A percentile compares a stretch with the other conserved stretches of the same genome.
Evolutionary conservation across 768 basidiomycete species (phyloP).

Genomic region (Pleurotus tuber-regium): DNA sequence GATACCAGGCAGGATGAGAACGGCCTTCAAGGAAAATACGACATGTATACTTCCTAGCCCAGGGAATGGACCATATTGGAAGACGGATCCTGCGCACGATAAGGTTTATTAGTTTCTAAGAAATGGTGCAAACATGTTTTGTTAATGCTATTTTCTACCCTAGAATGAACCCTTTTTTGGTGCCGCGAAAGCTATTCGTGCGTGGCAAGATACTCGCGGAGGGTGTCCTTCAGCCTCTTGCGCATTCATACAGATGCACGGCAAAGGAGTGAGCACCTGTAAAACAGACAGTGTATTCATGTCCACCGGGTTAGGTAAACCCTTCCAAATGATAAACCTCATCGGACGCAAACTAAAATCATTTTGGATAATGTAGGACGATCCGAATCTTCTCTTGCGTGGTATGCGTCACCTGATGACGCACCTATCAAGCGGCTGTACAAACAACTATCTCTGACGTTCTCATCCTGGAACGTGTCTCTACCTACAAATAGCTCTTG

Average conservation of each 20-base stretch:
- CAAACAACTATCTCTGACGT: slow-evolving; percentile 23
- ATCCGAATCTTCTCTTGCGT: slow-evolving; percentile 24
- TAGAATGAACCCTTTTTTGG: slow-evolving; percentile 45
- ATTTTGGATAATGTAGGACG: too few species aligned
- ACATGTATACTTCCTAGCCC: slow-evolving; percentile 27
- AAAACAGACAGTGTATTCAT: slow-evolving; percentile 38
- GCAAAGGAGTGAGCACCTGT: slow-evolving; percentile 39
- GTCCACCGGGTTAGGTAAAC: slow-evolving; percentile 45
- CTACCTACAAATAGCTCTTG: slow-evolving; percentile 41
- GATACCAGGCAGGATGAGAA: slow-evolving; percentile 37
- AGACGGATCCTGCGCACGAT: slow-evolving; percentile 48
- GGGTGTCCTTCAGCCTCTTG: slow-evolving; percentile 39
- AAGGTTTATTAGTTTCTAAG: slow-evolving; percentile 21
- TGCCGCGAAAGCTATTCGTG: slow-evolving; percentile 33
- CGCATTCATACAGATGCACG: slow-evolving; percentile 47
- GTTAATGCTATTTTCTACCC: neutral
- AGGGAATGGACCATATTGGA: slow-evolving; percentile 28
- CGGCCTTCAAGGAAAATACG: slow-evolving; percentile 29
- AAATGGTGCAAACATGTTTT: neutral
- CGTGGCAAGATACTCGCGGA: slow-evolving; percentile 36
- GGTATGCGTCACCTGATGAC: slow-evolving; percentile 34
- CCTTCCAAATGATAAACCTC: too few species aligned
- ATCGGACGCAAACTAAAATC: too few species aligned
- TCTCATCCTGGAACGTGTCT: slow-evolving; percentile 36
- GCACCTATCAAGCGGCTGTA: slow-evolving; percentile 37